Evolutionary conservation across 2,329 filamentous ascomycete species (phyloP).

Genomic region (Ambrosiella cleistominuta): DNA sequence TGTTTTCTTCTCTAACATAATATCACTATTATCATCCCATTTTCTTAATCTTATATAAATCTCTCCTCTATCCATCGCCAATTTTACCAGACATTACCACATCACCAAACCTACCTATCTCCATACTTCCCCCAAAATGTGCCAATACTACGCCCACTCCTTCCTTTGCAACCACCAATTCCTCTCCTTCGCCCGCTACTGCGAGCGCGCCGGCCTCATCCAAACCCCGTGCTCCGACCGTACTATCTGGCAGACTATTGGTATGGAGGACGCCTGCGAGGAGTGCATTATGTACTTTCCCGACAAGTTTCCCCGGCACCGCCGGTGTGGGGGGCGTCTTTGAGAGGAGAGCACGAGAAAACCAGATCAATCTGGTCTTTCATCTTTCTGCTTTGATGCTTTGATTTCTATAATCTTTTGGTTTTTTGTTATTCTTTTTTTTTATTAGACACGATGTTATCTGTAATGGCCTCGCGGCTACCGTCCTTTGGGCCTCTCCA

Average conservation of each 20-base stretch:
- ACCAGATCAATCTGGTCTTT: not conserved
- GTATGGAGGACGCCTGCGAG: constrained; percentile 21
- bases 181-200: constrained; percentile 22
- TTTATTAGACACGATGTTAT: constrained; percentile 4
- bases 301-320: constrained; percentile 15
- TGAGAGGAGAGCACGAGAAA: not conserved
- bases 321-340: constrained; percentile 5
- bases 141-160: constrained; percentile 23
- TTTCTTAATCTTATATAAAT: not conserved
- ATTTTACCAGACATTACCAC: not conserved
- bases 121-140: constrained; percentile 17
- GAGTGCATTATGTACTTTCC: constrained; percentile 20
- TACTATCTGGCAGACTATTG: constrained; percentile 22
- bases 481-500: not conserved
- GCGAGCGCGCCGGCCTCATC: constrained; percentile 20
- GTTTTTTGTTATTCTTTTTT: not conserved
- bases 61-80: not conserved
- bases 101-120: not conserved
- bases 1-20: too few relatives aligned
- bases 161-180: constrained; percentile 22
- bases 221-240: constrained; percentile 21
- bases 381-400: not conserved
- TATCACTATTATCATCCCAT: too few relatives aligned
- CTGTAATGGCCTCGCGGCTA: not conserved
- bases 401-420: not conserved